phyloP scores from a whole-genome alignment of 1,284 basidiomycete genomes.

The Blastosporella zonata region DNA sequence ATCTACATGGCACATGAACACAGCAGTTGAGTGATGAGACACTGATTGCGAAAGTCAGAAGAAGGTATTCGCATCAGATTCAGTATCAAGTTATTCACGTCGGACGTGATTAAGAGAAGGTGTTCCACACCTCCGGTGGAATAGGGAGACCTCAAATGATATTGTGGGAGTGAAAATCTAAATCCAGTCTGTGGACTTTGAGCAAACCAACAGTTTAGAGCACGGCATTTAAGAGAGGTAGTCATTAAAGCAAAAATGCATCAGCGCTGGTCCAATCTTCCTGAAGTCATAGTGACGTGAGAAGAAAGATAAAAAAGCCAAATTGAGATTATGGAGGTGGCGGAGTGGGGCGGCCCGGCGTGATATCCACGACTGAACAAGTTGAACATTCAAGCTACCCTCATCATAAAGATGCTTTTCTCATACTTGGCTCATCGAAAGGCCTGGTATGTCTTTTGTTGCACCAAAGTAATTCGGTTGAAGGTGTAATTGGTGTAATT shows the following conservation, averaged over 20 bases:
- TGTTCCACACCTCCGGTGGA: neutral
- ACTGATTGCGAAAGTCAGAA: neutral
- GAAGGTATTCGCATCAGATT: neutral
- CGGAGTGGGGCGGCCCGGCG: neutral
- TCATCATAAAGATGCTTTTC: constrained; percentile 24
- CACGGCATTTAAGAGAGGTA: too few relatives aligned
- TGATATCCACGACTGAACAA: neutral
- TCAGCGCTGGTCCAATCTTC: neutral
- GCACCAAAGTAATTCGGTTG: constrained; percentile 4
- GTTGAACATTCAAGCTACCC: neutral
- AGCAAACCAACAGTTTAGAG: too few relatives aligned
- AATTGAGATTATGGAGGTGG: too few relatives aligned
- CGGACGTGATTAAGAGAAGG: neutral
- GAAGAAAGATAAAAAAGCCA: too few relatives aligned
- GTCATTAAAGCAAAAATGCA: too few relatives aligned
- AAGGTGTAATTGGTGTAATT: constrained; percentile 10
- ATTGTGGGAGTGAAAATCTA: neutral
- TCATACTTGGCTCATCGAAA: constrained; percentile 29
- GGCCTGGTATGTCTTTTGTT: constrained; percentile 12
- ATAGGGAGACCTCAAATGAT: neutral
- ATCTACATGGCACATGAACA: neutral
- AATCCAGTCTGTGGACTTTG: too few relatives aligned
- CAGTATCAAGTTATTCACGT: neutral
- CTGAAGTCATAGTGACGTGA: neutral
- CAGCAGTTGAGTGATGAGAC: neutral